phyloP scores from a whole-genome alignment of 306 rosid genomes.

The Casuarina equisetifolia region DNA sequence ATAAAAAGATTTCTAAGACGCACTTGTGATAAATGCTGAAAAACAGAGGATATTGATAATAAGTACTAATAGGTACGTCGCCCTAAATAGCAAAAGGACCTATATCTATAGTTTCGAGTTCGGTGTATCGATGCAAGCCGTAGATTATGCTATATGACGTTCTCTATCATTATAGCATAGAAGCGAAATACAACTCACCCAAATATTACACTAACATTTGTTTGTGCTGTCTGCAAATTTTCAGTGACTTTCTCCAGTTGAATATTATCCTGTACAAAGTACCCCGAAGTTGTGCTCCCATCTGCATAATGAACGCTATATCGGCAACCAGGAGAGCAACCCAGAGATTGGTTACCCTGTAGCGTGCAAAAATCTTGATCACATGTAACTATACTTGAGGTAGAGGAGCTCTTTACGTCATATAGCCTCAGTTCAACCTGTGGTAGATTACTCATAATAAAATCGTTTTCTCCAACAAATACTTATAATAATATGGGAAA shows the following conservation, averaged over 20 bases:
- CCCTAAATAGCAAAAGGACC: neutral
- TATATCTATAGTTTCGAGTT: neutral
- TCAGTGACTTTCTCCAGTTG: constrained; percentile 53
- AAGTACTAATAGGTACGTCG: neutral
- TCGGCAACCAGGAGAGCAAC: constrained; percentile 62
- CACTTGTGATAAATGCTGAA: neutral
- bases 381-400: constrained; percentile 60
- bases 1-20: neutral
- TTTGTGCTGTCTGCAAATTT: constrained; percentile 35
- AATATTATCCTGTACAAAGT: constrained; percentile 65
- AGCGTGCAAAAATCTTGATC: constrained; percentile 63
- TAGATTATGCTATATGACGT: neutral
- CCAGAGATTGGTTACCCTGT: constrained; percentile 44
- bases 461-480: constrained; percentile 11
- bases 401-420: constrained; percentile 51
- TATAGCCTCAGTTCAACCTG: constrained; percentile 70
- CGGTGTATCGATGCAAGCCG: neutral
- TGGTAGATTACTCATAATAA: constrained; percentile 36
- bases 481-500: constrained; percentile 16
- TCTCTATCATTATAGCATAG: neutral
- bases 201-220: constrained; percentile 53
- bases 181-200: constrained; percentile 57
- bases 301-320: constrained; percentile 78
- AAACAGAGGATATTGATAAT: neutral
- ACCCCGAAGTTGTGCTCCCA: constrained; percentile 75